Base-by-base conservation (phyloP, 2,329 filamentous ascomycete genomes). In the Thelonectria blattea region DNA sequence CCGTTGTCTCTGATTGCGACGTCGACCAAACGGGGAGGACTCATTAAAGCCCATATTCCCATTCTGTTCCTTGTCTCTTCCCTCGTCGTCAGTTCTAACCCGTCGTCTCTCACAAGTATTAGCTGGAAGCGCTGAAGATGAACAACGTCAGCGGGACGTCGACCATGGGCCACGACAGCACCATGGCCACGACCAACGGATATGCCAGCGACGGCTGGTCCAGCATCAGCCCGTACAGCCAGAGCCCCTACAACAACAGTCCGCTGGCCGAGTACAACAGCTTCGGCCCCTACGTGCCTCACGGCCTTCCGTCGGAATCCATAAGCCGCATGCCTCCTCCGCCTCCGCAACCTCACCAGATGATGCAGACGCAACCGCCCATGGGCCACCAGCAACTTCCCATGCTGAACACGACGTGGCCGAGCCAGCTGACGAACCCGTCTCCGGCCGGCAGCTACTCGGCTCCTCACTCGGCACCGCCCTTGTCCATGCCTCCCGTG, bases 371-470 rank as follows among this genome's bases (percentile, higher is more conserved):
- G 32, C 63, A 71, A 30, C 60, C 71, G 32, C 77, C 78, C 67
- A 83, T 87, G 68, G 82, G 85, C 66, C 83, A 83, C 67, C 82
- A 85, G 63, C 80, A 85, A 61, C 78, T 91, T 18, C 86, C 91
- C 20, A 89, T 91, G 72, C 79, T 93, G 65, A 88, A 91, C 68
- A 90, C 83, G 52, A 82, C 84, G 64, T 96, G 92, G 92, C 92
- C 92, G 8, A 94, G 91, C 74, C 90, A 93, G 84, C 80, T 94
- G 73, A 91, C 89, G 47, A 90, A 89, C 65, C 89, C 91, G 46
- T 81, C 85, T 45, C 74, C 74, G 6, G 66, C 71, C 14, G 70
- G 68, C 14, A 85, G 76, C 66, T 92, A 87, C 71, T 82, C 86
- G 46, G 82, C 88, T 42, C 81, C 85, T 45, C 82, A 87, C 71